These are phyloP conservation scores for Friedmanniomyces endolithicus DNA, from an alignment of 495 filamentous ascomycete species.

Conservation along the genomic window DNA sequence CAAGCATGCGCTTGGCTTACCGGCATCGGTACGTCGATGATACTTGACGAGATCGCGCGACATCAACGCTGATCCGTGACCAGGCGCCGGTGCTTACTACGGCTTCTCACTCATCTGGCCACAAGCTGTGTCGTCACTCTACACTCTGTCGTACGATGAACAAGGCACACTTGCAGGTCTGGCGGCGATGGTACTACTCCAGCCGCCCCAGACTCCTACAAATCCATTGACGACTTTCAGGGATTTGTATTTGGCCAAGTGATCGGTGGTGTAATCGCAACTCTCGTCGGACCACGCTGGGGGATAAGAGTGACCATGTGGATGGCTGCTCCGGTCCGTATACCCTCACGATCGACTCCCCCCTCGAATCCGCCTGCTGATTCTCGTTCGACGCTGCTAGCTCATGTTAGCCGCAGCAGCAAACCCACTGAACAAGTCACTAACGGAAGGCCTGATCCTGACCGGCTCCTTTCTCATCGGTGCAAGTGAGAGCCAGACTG, in stretches of 20 bases:
- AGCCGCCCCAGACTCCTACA: not conserved
- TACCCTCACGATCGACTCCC: too few species aligned
- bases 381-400: too few species aligned
- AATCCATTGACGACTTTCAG: not conserved
- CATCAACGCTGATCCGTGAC: conserved; percentile 11
- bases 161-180: not conserved
- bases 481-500: not conserved
- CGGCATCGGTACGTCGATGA: conserved; percentile 19
- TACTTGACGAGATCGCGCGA: not conserved
- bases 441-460: not conserved
- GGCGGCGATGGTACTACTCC: not conserved
- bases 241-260: not conserved
- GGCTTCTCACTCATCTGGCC: conserved; percentile 33
- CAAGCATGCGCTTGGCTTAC: conserved; percentile 31
- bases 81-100: conserved; percentile 24
- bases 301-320: not conserved
- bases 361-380: too few species aligned
- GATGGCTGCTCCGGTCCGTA: not conserved
- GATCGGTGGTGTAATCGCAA: not conserved
- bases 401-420: not conserved
- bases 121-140: conserved; percentile 21
- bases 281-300: not conserved
- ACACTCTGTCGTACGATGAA: conserved; percentile 3
- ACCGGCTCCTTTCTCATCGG: not conserved
- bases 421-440: not conserved